Evolutionary conservation across 2,329 filamentous ascomycete species (phyloP).

Genomic region (Claviceps sorghi): DNA sequence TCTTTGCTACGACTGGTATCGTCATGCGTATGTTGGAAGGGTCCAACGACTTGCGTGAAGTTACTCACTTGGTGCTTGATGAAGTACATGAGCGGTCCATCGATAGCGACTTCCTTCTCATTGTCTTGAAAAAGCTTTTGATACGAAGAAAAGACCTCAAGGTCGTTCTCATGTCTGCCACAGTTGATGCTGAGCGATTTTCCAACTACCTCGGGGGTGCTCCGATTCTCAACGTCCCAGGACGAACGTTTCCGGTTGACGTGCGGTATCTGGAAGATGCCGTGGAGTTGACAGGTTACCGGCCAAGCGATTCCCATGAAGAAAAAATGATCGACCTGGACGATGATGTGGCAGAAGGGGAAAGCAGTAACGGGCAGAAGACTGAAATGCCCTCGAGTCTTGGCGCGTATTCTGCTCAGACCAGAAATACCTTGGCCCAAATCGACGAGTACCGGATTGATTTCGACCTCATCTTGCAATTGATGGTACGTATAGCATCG

Average conservation of each 20-base stretch:
- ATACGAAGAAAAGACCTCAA: constrained; percentile 66
- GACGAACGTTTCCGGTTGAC: constrained; percentile 82
- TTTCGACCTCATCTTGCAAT: constrained; percentile 67
- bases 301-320: constrained; percentile 25
- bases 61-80: constrained; percentile 91
- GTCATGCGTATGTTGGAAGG: constrained; percentile 97
- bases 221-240: constrained; percentile 79
- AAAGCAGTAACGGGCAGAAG: constrained; percentile 33
- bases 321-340: constrained; percentile 48
- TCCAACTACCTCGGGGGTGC: constrained; percentile 77
- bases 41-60: constrained; percentile 69
- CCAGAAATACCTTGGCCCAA: constrained; percentile 56
- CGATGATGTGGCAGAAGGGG: constrained; percentile 40
- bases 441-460: constrained; percentile 89
- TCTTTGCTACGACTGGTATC: constrained; percentile 83
- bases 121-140: constrained; percentile 77
- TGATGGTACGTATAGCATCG: constrained; percentile 63
- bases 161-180: constrained; percentile 93
- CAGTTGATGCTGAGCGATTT: constrained; percentile 82
- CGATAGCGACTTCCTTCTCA: constrained; percentile 89
- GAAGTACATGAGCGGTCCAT: constrained; percentile 95
- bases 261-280: constrained; percentile 86
- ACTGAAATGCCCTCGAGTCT: constrained; percentile 50
- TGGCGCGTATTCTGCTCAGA: constrained; percentile 59
- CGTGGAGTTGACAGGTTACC: constrained; percentile 72